phyloP scores from a whole-genome alignment of 257 asterid species.

The Pogostemon cablin region DNA sequence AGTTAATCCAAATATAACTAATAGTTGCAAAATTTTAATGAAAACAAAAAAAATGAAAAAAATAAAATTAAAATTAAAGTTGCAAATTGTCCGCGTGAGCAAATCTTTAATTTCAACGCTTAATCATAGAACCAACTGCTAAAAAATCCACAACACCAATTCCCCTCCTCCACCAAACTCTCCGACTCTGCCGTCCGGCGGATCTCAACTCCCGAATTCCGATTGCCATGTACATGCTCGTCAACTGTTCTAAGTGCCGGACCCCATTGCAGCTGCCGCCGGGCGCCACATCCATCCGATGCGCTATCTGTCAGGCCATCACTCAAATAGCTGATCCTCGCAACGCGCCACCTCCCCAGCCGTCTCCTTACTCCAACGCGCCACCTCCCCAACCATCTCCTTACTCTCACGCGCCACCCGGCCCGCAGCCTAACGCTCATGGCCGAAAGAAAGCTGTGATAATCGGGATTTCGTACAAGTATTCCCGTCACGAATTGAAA shows the following conservation, averaged over 20 bases:
- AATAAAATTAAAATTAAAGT: neutral
- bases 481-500: constrained; percentile 84
- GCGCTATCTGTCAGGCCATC: constrained; percentile 84
- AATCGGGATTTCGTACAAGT: constrained; percentile 79
- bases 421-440: constrained; percentile 72
- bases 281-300: constrained; percentile 85
- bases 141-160: neutral
- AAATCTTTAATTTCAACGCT: constrained; percentile 13
- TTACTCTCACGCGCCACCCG: constrained; percentile 67
- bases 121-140: neutral
- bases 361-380: constrained; percentile 61
- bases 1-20: too few species aligned
- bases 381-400: constrained; percentile 64
- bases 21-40: too few species aligned
- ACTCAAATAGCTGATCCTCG: constrained; percentile 76
- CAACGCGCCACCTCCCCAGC: constrained; percentile 47
- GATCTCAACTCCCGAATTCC: constrained; percentile 24
- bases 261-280: constrained; percentile 80
- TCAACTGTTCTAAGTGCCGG: constrained; percentile 76
- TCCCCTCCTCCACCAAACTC: constrained; percentile 1
- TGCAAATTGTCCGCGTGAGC: neutral
- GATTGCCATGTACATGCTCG: constrained; percentile 56
- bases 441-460: constrained; percentile 94
- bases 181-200: neutral
- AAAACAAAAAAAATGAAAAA: too few species aligned